These are phyloP conservation scores for Drechslerella dactyloides DNA, from an alignment of 2,329 filamentous ascomycete genomes.

Conservation along the genomic window DNA sequence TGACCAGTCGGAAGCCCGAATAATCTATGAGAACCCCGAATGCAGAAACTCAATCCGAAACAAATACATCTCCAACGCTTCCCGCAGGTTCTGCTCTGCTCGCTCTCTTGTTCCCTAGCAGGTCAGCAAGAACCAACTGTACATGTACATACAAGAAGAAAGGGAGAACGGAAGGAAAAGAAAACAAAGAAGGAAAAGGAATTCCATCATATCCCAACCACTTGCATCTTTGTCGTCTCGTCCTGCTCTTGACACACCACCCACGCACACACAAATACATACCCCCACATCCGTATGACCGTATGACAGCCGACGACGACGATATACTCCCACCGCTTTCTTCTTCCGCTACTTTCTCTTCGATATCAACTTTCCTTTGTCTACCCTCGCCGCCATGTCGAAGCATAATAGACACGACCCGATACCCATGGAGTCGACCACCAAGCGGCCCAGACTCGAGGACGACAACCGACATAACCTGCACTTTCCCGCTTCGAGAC, in stretches of 20 bases:
- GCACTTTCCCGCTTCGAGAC: conserved; percentile 27
- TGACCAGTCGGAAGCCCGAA: conserved; percentile 3
- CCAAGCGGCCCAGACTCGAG: conserved; percentile 44
- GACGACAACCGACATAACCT: conserved; percentile 21
- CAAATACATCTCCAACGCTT: conserved; percentile 24
- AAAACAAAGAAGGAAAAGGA: neutral
- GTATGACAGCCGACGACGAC: conserved; percentile 43
- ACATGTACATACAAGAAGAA: conserved; percentile 30
- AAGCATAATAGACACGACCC: conserved; percentile 49
- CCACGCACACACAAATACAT: conserved; percentile 11
- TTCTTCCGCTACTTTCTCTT: conserved; percentile 14
- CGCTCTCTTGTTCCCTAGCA: conserved; percentile 9
- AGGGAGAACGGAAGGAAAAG: conserved; percentile 14
- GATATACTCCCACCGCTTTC: conserved; percentile 14
- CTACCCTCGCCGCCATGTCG: conserved; percentile 26
- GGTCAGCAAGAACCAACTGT: neutral
- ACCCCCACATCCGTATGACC: conserved; percentile 18
- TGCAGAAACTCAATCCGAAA: conserved; percentile 44
- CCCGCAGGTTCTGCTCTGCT: conserved; percentile 8
- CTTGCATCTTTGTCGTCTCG: neutral
- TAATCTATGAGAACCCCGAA: conserved; percentile 39
- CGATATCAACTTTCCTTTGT: conserved; percentile 7
- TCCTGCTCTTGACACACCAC: neutral
- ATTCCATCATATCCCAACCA: neutral
- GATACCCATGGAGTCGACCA: conserved; percentile 41